Percentiles rank a stretch among this genome's conserved stretches.
Conservation (phyloP, 1,139 yeast genomes). For the Suhomyces taliae region DNA sequence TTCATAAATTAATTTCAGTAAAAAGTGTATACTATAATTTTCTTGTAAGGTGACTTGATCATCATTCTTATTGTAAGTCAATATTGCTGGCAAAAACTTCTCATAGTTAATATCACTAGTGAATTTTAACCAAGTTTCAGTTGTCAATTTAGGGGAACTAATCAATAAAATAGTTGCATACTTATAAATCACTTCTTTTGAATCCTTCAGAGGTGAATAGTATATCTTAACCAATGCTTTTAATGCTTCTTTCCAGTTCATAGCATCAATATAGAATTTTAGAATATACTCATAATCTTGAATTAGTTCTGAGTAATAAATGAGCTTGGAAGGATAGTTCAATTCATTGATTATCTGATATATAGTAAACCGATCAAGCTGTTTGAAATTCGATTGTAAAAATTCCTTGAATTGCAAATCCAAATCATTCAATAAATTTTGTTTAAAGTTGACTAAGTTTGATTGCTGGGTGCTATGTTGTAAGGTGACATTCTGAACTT, state of each 20-base stretch:
- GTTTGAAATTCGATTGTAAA: constrained; percentile 46
- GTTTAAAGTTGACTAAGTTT: neutral
- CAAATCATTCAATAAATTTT: constrained; percentile 16
- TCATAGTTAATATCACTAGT: constrained; percentile 48
- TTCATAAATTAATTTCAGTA: constrained; percentile 60
- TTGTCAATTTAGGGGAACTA: constrained; percentile 68
- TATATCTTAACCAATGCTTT: constrained; percentile 53
- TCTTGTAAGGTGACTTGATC: constrained; percentile 27
- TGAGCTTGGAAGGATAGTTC: constrained; percentile 60
- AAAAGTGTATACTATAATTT: constrained; percentile 67
- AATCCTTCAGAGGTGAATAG: constrained; percentile 31
- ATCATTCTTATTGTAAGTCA: constrained; percentile 60
- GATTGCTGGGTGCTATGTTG: neutral
- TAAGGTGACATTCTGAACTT: constrained; percentile 8
- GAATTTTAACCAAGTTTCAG: constrained; percentile 76
- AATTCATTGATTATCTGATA: constrained; percentile 72
- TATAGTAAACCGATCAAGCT: constrained; percentile 62
- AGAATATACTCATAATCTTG: constrained; percentile 71
- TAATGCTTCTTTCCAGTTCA: constrained; percentile 75
- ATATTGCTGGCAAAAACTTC: constrained; percentile 71
- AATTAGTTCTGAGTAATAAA: constrained; percentile 67
- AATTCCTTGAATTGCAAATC: constrained; percentile 50
- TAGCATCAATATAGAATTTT: constrained; percentile 63
- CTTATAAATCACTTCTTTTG: constrained; percentile 52
- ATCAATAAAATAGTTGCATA: constrained; percentile 67